Evolutionary conservation across 495 filamentous ascomycete genomes (phyloP), one percentile per base, ranked within the genome.

Genomic region (Trypethelium eluteriae): DNA sequence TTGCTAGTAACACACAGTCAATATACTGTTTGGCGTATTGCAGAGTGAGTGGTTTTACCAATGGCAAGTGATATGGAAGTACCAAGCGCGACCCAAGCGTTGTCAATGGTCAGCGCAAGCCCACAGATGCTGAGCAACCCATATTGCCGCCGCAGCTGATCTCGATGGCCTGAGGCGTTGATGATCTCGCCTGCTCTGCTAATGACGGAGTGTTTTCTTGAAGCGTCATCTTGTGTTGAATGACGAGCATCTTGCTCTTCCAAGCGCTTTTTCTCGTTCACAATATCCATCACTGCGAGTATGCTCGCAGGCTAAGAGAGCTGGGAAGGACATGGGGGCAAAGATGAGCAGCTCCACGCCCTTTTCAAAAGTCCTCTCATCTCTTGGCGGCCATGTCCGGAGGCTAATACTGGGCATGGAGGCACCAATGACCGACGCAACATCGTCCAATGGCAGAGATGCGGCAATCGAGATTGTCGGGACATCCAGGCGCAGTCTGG

Each of bases 71-170:
- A 61, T 6, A 72, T 63, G 4, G 66, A 81, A 32, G 84, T 83
- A 64, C 84, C 84, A 68, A 84, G 76, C 3, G 83, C 83, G 38
- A 82, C 81, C 85, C 85, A 88, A 32, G 82, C 80, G 74, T 85
- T 86, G 66, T 82, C 84, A 7, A 82, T 84, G 10, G 79, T 81
- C 7, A 87, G 77, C 0, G 80, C 84, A 25, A 85, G 73, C 3
- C 80, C 79, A 71, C 81, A 84, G 62, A 86, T 82, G 66, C 80
- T 84, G 66, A 85, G 65, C 2, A 87, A 75, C 56, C 82, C 81
- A 73, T 85, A 87, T 56, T 86, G 82, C 25, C 85, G 78, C 41
- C 85, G 79, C n/a, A 88, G 76, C 68, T 87, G 82, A 68, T 88
- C 84, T 39, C 70, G 72, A 73, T 87, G 83, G 35, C 85, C 84